Evolutionary conservation across 257 asterid species (phyloP), one percentile per base, ranked within the genome.

Genomic region (Echium plantagineum): DNA sequence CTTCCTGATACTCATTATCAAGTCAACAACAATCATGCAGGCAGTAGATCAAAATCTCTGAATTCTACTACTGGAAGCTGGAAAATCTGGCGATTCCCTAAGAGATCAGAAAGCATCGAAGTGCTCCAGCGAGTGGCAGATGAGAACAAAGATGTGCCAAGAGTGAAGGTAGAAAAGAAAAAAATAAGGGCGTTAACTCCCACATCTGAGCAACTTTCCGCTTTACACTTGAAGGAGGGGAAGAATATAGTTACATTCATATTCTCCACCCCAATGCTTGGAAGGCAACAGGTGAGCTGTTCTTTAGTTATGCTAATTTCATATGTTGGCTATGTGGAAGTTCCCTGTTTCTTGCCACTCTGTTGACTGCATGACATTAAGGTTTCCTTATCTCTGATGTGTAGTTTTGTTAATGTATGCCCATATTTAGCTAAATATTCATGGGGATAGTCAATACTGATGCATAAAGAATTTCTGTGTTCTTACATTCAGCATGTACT

Each of bases 211-310:
- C 91, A 93, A 65, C 69, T 93, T 68, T 85, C 87, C 30, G 79
- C 95, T 68, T 80, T 93, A 73, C 75, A 86, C 69, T 72, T 93
- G 61, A 84, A 86, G 74, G 87, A 78, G 67, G 98, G 98, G 76
- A 77, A 71, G 76, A 93, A 93, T 75, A 55, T 67, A 17, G 75
- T 93, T 26, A 55, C 71, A 52, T 93, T 93, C 82, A 93, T 94
- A 30, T 93, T 88, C 84, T 81, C 93, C 60, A 93, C 98, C 2
- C 63, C 94, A 58, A 80, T 93, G 97, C 87, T 88, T 61, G 97
- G 98, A 71, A 73, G 80, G 69, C 98, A 93, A 63, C 95, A 89
- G 95, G 98, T 88, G 30, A 63, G 15, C 69, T 64, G 57, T 57
- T 21, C 31, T 69, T 21, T 67, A 6, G 52, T 70, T 31, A n/a